Conservation (phyloP, 352 stramenopile genomes). For the Phytopythium chamaehyphon region DNA sequence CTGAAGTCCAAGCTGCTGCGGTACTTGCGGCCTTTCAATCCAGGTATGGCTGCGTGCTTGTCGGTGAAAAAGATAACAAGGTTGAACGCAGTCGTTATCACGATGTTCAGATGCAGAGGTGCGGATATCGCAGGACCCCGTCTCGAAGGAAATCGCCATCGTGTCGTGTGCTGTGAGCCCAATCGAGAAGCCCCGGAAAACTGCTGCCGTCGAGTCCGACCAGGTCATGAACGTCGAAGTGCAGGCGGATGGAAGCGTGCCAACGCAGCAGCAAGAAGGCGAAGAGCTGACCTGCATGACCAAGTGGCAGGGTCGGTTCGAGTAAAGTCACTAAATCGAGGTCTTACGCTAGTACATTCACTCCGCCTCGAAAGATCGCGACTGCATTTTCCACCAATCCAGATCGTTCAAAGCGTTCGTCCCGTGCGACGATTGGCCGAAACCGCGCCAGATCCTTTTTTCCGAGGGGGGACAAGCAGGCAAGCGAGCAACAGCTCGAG, state of each 20-base stretch:
- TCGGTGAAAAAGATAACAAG: too few relatives aligned
- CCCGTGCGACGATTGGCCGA: neutral
- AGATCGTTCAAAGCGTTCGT: neutral
- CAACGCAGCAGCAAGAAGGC: too few relatives aligned
- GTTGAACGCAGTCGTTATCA: neutral
- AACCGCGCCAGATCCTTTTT: neutral
- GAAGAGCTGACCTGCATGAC: conserved; percentile 25
- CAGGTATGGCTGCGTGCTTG: conserved; percentile 32
- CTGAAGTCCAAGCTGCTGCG: conserved; percentile 80
- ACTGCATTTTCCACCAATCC: conserved; percentile 9
- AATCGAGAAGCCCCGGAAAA: conserved; percentile 5
- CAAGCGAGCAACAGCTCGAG: too few relatives aligned
- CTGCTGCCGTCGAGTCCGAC: neutral
- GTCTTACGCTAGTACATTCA: too few relatives aligned
- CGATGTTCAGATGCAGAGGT: conserved; percentile 47
- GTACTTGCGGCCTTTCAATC: conserved; percentile 72
- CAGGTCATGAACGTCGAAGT: conserved; percentile 30
- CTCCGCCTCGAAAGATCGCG: neutral
- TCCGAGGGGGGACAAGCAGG: too few relatives aligned
- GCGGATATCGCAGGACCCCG: conserved; percentile 42
- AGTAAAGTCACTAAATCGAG: conserved; percentile 23
- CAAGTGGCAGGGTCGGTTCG: conserved; percentile 66
- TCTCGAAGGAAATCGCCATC: conserved; percentile 49
- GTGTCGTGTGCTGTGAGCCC: conserved; percentile 35
- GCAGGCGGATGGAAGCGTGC: too few relatives aligned